Base-by-base conservation (phyloP, 2,329 filamentous ascomycete species). In the Aureobasidium melanogenum region DNA sequence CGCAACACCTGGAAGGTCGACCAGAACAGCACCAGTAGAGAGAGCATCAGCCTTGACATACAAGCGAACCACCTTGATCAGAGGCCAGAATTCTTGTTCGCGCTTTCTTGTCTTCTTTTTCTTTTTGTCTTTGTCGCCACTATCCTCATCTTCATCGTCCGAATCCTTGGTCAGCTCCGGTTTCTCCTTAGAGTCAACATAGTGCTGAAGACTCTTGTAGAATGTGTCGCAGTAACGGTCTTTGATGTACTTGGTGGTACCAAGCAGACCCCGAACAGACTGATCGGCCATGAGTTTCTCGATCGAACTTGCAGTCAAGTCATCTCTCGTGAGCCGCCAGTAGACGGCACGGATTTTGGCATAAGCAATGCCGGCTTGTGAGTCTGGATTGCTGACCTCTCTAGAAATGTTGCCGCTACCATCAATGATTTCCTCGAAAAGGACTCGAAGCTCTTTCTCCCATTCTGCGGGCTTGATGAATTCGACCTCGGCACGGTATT, bases 1-100 rank as follows among this genome's bases (percentile, higher is more conserved):
- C 15, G 82, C 78, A 0, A 83, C 75, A 44, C 84, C 83, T 5
- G 84, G 84, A 10, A 87, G 71, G 67, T 87, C 81, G 15, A 84
- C 82, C 59, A 84, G 74, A 1, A 82, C 77, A 3, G 80, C 80
- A 4, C 82, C 81, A 15, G 81, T 83, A 0, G 78, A 76, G 4
- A 84, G 69, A 1, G 76, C 79, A 12, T 76, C 69, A 0, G 80
- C 74, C 67, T 80, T 83, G 7, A 76, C 75, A 64, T 77, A 80
- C 32, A 84, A 76, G 39, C 77, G 75, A 28, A 84, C 80, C 0
- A 80, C 78, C 63, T 80, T 82, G 65, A 83, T 80, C 38, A 83
- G 70, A 0, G 80, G 79, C 80, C 80, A 82, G 54, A 72, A 77
- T 63, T 76, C 74, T 61, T 72, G 73, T 17, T 66, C 64, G 9